Conservation (phyloP, 73 alveolate species). For the Tetrahymena borealis region DNA sequence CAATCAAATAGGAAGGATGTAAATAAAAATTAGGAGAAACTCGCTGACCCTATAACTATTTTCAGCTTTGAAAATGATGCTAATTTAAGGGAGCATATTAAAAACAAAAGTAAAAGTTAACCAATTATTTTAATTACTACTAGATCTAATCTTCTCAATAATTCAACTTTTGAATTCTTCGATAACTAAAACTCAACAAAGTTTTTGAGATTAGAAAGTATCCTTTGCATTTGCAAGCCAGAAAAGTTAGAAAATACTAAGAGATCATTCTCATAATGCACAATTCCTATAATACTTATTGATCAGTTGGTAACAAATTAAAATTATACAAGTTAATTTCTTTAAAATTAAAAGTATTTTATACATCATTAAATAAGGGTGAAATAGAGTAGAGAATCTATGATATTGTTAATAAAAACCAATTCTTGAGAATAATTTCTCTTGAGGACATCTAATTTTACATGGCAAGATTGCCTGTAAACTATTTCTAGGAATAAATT, state of each 20-base stretch:
- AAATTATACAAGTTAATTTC: too few relatives aligned
- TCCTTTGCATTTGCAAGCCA: background rate
- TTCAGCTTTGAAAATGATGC: background rate
- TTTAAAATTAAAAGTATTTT: background rate
- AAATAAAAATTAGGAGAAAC: background rate
- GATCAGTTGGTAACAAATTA: background rate
- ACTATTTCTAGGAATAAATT: background rate
- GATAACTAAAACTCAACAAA: background rate
- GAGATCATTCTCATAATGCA: background rate
- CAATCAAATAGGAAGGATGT: background rate
- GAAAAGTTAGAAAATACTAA: background rate
- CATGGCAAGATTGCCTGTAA: background rate
- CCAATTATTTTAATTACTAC: background rate
- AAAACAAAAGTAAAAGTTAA: background rate
- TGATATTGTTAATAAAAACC: background rate
- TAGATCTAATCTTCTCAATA: background rate
- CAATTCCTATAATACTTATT: background rate
- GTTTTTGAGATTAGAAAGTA: background rate
- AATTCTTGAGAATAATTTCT: background rate
- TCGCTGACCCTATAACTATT: background rate
- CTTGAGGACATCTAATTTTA: background rate
- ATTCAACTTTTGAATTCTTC: background rate
- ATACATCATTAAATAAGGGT: background rate
- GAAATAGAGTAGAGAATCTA: background rate
- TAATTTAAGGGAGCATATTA: background rate